Percentiles rank a stretch among this genome's conserved stretches.
phyloP scores from a whole-genome alignment of 129 eudicot species.

The Saposhnikovia divaricata region DNA sequence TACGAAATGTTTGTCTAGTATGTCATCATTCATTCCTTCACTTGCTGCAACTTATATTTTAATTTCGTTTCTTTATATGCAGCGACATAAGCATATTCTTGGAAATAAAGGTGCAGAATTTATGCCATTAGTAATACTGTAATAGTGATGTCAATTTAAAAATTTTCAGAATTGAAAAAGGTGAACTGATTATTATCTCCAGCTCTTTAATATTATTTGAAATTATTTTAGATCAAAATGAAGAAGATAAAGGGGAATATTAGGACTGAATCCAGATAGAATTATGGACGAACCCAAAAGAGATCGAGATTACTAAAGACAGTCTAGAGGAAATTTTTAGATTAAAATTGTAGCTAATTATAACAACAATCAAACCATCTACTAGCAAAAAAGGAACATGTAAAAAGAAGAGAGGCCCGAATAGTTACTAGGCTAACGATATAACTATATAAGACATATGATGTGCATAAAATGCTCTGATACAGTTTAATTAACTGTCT shows the following conservation, averaged over 20 bases:
- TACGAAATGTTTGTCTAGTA: not conserved
- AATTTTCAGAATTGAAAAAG: not conserved
- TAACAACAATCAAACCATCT: not conserved
- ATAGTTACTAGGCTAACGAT: not conserved
- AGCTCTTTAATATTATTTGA: too few species aligned
- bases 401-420: not conserved
- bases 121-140: not conserved
- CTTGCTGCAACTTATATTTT: not conserved
- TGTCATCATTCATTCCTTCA: not conserved
- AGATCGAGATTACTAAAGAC: not conserved
- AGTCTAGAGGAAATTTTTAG: not conserved
- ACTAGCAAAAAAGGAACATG: not conserved
- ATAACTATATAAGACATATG: not conserved
- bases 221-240: too few species aligned
- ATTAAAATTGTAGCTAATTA: not conserved
- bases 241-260: too few species aligned
- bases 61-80: not conserved
- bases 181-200: too few species aligned
- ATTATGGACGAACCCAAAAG: not conserved
- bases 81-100: not conserved
- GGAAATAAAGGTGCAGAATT: not conserved
- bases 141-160: too few species aligned
- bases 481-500: not conserved
- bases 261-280: too few species aligned
- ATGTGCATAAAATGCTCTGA: not conserved